Evolutionary conservation across 129 eudicot genomes (phyloP).

Genomic region (Mikania micrantha): DNA sequence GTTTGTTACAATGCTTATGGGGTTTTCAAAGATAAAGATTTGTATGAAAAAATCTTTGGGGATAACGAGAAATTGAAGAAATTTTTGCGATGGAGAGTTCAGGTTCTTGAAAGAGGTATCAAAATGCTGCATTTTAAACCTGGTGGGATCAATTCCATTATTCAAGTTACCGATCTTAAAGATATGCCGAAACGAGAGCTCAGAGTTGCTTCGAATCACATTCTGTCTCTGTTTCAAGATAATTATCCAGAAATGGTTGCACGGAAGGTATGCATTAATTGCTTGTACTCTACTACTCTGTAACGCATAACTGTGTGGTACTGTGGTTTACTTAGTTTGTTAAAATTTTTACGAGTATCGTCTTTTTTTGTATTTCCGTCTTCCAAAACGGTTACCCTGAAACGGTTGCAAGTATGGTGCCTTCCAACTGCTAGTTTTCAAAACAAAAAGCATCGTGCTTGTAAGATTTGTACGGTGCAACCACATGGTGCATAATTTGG

Average conservation of each 20-base stretch:
- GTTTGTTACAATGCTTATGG: slow-evolving; percentile 96
- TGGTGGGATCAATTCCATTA: slow-evolving; percentile 81
- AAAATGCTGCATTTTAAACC: slow-evolving; percentile 75
- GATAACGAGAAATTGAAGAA: slow-evolving; percentile 63
- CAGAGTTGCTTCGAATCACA: slow-evolving; percentile 84
- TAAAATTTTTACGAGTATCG: too few relatives aligned
- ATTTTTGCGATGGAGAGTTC: slow-evolving; percentile 93
- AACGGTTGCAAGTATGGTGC: too few relatives aligned
- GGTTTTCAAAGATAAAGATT: slow-evolving; percentile 66
- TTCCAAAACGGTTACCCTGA: too few relatives aligned
- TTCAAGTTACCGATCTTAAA: slow-evolving; percentile 91
- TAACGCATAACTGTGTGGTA: background rate
- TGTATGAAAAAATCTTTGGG: slow-evolving; percentile 79
- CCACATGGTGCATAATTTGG: background rate
- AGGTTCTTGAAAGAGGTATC: slow-evolving; percentile 86
- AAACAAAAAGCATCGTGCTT: background rate
- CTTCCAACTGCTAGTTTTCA: background rate
- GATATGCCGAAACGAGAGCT: slow-evolving; percentile 99
- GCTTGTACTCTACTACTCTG: background rate
- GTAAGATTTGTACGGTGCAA: background rate
- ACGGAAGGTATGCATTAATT: slow-evolving; percentile 45
- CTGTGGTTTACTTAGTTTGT: too few relatives aligned
- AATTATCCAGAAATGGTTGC: slow-evolving; percentile 99
- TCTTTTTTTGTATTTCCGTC: too few relatives aligned
- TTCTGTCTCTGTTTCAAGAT: slow-evolving; percentile 81